Evolutionary conservation across 169 alveolate species (phyloP).

Genomic region (Plasmodium gaboni): DNA sequence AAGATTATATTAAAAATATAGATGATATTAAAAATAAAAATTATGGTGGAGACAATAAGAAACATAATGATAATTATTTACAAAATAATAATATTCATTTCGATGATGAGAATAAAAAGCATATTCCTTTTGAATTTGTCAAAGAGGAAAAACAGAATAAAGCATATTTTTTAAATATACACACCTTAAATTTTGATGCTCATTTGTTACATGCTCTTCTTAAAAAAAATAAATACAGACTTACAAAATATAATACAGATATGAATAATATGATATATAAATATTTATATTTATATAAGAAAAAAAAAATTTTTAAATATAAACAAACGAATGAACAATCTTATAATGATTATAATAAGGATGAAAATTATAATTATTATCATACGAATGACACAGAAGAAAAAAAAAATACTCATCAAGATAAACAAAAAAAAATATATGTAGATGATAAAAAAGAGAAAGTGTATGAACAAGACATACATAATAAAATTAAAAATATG

Average conservation of each 20-base stretch:
- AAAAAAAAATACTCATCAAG: not conserved
- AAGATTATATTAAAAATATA: not conserved
- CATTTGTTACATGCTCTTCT: slow-evolving; percentile 17
- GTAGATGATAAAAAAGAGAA: not conserved
- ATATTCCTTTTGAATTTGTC: not conserved
- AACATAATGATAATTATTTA: not conserved
- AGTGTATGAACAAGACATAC: not conserved
- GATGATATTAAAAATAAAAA: not conserved
- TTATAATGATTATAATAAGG: not conserved
- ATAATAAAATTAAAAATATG: not conserved
- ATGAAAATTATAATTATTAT: too few relatives aligned
- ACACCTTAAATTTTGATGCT: not conserved
- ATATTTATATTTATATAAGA: slow-evolving; percentile 22
- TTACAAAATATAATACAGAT: slow-evolving; percentile 22
- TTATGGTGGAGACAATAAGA: not conserved
- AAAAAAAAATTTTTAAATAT: slow-evolving; percentile 3
- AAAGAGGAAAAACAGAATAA: not conserved
- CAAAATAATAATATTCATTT: too few relatives aligned
- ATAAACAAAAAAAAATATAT: not conserved
- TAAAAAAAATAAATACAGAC: slow-evolving; percentile 20
- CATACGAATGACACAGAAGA: not conserved
- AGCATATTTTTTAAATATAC: not conserved
- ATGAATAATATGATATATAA: slow-evolving; percentile 39
- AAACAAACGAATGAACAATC: not conserved
- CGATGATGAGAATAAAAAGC: not conserved